Percentiles rank a stretch among this genome's conserved stretches.
Evolutionary conservation across 345 rosid species (phyloP).

Genomic region (Salix caprea): DNA sequence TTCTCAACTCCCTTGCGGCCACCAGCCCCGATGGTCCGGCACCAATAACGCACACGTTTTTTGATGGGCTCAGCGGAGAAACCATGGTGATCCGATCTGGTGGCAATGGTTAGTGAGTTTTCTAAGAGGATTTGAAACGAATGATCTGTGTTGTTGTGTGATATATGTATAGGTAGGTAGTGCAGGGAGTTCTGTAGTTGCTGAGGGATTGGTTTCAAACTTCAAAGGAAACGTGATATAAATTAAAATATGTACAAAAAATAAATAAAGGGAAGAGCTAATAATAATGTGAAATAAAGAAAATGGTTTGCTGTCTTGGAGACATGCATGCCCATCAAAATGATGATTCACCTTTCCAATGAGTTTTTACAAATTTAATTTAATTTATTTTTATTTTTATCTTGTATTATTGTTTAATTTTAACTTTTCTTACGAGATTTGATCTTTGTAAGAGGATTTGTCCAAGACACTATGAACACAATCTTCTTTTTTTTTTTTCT

Average conservation of each 20-base stretch:
- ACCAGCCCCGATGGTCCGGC: conserved; percentile 93
- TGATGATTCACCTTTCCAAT: conserved; percentile 20
- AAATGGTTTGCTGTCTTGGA: conserved; percentile 25
- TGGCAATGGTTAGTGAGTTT: background rate
- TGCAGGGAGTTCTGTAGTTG: background rate
- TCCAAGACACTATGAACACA: too few relatives aligned
- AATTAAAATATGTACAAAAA: background rate
- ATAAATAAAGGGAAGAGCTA: background rate
- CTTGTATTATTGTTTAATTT: too few relatives aligned
- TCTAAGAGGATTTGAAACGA: background rate
- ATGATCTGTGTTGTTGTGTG: background rate
- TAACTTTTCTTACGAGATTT: too few relatives aligned
- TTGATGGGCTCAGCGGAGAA: conserved; percentile 27
- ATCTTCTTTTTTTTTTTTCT: too few relatives aligned
- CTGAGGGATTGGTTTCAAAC: background rate
- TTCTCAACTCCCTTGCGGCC: conserved; percentile 78
- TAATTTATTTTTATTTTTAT: too few relatives aligned
- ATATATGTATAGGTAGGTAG: background rate
- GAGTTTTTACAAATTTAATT: too few relatives aligned
- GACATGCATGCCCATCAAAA: conserved; percentile 33
- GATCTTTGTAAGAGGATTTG: too few relatives aligned
- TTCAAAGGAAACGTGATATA: background rate
- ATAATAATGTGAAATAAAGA: conserved; percentile 16
- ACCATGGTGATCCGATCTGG: conserved; percentile 37
- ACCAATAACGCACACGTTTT: conserved; percentile 81